A percentile compares a stretch with the other conserved stretches of the same genome.
These are phyloP conservation scores for Furcasterigmium furcatum DNA, from an alignment of 2,329 filamentous ascomycete species.

Conservation along the genomic window DNA sequence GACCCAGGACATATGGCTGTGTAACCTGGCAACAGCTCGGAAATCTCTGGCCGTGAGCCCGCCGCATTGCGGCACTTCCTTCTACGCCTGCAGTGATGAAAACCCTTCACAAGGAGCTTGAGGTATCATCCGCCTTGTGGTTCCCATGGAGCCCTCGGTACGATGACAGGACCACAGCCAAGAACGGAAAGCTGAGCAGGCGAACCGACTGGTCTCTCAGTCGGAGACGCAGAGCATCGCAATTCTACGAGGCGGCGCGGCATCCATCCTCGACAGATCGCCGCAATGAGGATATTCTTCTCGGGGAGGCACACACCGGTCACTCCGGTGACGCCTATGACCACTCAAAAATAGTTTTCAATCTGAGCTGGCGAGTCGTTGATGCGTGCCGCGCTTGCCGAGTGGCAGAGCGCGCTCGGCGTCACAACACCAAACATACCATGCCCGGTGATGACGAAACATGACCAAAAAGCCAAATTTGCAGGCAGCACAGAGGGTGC, in stretches of 20 bases:
- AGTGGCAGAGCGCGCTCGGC: constrained; percentile 6
- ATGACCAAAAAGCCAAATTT: constrained; percentile 38
- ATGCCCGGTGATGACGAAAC: constrained; percentile 30
- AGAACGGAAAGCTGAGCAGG: constrained; percentile 33
- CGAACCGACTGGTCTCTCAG: constrained; percentile 1
- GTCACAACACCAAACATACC: constrained; percentile 8
- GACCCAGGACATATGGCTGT: no score
- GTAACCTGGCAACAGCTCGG: no score
- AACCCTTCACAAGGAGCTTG: constrained; percentile 11
- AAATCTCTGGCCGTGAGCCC: no score
- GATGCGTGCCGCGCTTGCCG: constrained; percentile 6
- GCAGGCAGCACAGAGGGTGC: constrained; percentile 28
- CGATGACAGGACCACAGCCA: constrained; percentile 16
- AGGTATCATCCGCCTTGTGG: constrained; percentile 9
- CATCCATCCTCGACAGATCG: constrained; percentile 5
- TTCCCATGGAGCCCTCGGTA: constrained; percentile 7
- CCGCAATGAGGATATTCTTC: constrained; percentile 17
- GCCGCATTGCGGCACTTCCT: no score
- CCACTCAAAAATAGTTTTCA: constrained; percentile 31
- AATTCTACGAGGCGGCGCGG: background rate
- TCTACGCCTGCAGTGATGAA: constrained; percentile 18
- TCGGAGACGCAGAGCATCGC: background rate
- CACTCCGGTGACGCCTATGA: background rate
- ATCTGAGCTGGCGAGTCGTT: constrained; percentile 26
- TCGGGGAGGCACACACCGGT: background rate